Evolutionary conservation across 345 rosid species (phyloP).

Genomic region (Leavenworthia alabamica): DNA sequence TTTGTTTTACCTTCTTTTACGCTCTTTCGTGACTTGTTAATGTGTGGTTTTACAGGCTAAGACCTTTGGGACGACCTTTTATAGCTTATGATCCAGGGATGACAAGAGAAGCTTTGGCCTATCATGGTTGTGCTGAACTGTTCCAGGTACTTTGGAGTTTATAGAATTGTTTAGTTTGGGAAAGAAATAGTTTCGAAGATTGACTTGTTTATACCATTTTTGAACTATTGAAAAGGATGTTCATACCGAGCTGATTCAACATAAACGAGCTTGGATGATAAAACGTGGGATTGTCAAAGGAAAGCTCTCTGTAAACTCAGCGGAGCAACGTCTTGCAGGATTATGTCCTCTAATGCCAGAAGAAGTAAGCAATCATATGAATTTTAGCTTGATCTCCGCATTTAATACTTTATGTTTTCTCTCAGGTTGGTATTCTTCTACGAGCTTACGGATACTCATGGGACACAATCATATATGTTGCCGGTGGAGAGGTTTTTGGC

Average conservation of each 20-base stretch:
- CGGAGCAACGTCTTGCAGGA: slow-evolving; percentile 56
- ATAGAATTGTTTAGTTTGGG: not conserved
- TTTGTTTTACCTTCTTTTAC: not conserved
- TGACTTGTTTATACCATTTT: slow-evolving; percentile 31
- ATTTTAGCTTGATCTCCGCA: not conserved
- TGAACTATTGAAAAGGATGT: slow-evolving; percentile 86
- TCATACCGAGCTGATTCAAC: slow-evolving; percentile 91
- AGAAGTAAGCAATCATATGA: slow-evolving; percentile 48
- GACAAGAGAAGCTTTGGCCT: slow-evolving; percentile 96
- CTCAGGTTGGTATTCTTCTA: slow-evolving; percentile 88
- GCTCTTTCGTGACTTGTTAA: not conserved
- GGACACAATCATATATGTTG: slow-evolving; percentile 78
- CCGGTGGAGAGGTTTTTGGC: slow-evolving; percentile 95
- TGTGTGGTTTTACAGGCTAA: slow-evolving; percentile 38
- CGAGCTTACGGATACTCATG: slow-evolving; percentile 89
- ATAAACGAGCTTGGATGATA: slow-evolving; percentile 86
- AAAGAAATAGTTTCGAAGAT: not conserved
- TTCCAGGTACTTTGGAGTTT: slow-evolving; percentile 73
- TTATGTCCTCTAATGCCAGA: slow-evolving; percentile 90
- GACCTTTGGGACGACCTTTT: slow-evolving; percentile 78
- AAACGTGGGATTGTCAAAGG: slow-evolving; percentile 82
- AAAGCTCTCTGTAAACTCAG: slow-evolving; percentile 60
- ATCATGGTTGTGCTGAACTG: slow-evolving; percentile 91
- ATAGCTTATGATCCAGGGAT: slow-evolving; percentile 96
- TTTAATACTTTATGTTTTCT: slow-evolving; percentile 3